Percentiles rank a stretch among this genome's conserved stretches.
Evolutionary conservation across 257 asterid genomes (phyloP).

Genomic region (Salvia splendens): DNA sequence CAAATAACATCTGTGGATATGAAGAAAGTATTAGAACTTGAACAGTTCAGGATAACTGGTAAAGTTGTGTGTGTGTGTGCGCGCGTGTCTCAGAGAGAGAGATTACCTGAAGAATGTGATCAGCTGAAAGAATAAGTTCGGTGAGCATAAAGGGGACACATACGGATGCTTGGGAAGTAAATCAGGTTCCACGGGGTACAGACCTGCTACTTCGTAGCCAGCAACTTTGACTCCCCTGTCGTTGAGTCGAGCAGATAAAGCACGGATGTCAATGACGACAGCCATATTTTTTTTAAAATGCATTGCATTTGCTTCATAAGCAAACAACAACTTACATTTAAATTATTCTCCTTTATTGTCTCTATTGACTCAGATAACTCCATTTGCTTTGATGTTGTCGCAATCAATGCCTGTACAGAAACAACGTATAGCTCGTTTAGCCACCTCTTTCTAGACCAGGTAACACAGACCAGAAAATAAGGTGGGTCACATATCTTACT

Average conservation of each 20-base stretch:
- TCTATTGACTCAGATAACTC: conserved; percentile 88
- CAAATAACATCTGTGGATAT: background rate
- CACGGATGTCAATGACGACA: background rate
- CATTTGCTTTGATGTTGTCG: conserved; percentile 82
- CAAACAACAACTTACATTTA: conserved; percentile 49
- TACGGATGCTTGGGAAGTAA: background rate
- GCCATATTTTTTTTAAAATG: background rate
- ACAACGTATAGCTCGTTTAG: conserved; percentile 11
- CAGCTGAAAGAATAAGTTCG: background rate
- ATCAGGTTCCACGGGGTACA: conserved; percentile 35
- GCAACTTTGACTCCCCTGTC: conserved; percentile 57
- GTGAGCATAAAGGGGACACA: background rate
- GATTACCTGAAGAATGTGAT: conserved; percentile 35
- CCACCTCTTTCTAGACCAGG: background rate
- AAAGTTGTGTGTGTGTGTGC: background rate
- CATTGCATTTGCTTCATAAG: background rate
- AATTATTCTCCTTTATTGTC: conserved; percentile 55
- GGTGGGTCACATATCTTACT: conserved; percentile 40
- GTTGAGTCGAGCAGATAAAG: conserved; percentile 20
- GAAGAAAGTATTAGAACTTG: conserved; percentile 1
- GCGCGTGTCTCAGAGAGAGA: no score
- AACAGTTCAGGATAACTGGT: background rate
- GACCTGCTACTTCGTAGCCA: conserved; percentile 64
- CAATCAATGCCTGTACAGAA: conserved; percentile 63
- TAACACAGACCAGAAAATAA: background rate